phyloP scores from a whole-genome alignment of 441 rosid species.

The Gossypium davidsonii region DNA sequence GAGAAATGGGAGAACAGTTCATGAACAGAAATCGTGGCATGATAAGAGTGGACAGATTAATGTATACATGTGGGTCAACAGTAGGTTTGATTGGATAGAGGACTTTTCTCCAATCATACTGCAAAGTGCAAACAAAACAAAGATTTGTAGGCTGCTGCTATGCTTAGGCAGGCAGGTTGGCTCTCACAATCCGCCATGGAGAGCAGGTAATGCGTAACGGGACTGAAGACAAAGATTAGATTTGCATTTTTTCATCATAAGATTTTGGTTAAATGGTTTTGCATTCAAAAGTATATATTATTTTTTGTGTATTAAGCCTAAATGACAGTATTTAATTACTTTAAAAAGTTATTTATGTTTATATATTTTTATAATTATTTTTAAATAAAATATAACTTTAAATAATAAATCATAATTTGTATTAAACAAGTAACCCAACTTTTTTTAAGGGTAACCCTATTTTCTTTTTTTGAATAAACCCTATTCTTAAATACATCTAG shows the following conservation, averaged over 20 bases:
- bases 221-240: not conserved
- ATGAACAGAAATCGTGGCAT: conserved; percentile 5
- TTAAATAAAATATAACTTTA: too few relatives aligned
- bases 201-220: not conserved
- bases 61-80: conserved; percentile 1
- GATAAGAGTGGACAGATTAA: conserved; percentile 5
- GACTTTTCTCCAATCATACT: not conserved
- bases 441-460: too few relatives aligned
- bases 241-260: not conserved
- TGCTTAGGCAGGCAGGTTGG: not conserved
- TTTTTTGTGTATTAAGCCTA: too few relatives aligned
- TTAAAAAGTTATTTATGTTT: too few relatives aligned
- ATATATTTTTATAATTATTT: too few relatives aligned
- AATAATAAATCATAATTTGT: too few relatives aligned
- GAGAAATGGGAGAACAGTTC: not conserved
- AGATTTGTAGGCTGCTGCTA: not conserved
- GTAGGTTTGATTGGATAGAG: conserved; percentile 21
- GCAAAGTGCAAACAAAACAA: not conserved
- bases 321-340: too few relatives aligned
- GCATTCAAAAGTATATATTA: too few relatives aligned
- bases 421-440: too few relatives aligned
- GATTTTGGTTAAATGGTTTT: not conserved
- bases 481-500: too few relatives aligned
- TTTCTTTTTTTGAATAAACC: too few relatives aligned
- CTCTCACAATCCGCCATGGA: not conserved